Evolutionary conservation across 2,329 filamentous ascomycete genomes (phyloP).

Genomic region (Cercospora zeina): DNA sequence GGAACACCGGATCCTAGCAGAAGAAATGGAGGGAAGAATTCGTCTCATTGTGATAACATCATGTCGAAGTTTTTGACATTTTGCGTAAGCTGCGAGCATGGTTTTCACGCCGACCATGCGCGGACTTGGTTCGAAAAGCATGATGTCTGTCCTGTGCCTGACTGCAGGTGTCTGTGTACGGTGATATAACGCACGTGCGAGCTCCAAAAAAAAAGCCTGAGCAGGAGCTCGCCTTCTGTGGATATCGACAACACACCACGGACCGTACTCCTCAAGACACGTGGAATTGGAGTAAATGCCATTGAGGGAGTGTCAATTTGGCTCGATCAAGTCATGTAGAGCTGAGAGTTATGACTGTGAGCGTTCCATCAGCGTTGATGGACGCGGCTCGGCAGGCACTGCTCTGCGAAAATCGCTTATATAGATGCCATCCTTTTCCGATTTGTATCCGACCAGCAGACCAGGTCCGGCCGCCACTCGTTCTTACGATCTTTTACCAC

Average conservation of each 20-base stretch:
- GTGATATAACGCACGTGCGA: neutral
- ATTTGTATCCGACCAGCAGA: neutral
- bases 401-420: too few species aligned
- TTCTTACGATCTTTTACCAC: neutral
- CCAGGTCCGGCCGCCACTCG: neutral
- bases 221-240: neutral
- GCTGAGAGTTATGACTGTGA: too few species aligned
- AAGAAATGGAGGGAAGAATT: constrained; percentile 37
- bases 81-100: constrained; percentile 64
- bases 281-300: too few species aligned
- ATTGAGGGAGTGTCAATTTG: too few species aligned
- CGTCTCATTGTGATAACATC: constrained; percentile 42
- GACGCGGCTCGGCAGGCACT: too few species aligned
- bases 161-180: constrained; percentile 56
- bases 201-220: neutral
- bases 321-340: too few species aligned
- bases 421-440: neutral
- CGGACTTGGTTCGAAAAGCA: constrained; percentile 61
- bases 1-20: constrained; percentile 56
- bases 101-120: constrained; percentile 64
- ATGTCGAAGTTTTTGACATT: constrained; percentile 60
- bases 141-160: constrained; percentile 56
- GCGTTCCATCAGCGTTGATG: too few species aligned
- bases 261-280: too few species aligned
- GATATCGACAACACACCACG: too few species aligned